Evolutionary conservation across 108 stramenopile genomes (phyloP).

Genomic region (Nitzschia palea): DNA sequence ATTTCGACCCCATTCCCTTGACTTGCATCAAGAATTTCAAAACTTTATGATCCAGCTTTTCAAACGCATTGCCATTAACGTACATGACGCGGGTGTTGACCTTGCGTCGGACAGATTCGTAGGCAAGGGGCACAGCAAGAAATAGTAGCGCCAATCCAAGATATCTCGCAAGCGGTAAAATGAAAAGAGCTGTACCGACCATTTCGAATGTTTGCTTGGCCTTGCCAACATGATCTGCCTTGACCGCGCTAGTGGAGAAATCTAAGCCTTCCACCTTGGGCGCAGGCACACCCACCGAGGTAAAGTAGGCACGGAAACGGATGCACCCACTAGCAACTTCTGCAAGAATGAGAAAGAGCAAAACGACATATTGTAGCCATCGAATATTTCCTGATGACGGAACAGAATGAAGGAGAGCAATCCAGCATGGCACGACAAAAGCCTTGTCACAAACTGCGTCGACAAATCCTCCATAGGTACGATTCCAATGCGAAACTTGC

Average conservation of each 20-base stretch:
- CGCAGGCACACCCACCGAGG: slow-evolving; percentile 35
- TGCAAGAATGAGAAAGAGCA: slow-evolving; percentile 43
- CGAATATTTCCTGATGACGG: slow-evolving; percentile 11
- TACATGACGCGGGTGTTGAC: slow-evolving; percentile 49
- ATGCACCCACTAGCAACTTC: slow-evolving; percentile 47
- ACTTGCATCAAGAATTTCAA: slow-evolving; percentile 57
- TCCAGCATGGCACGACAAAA: slow-evolving; percentile 60
- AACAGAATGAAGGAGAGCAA: slow-evolving; percentile 34
- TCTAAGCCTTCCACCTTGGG: slow-evolving; percentile 48
- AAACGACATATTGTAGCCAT: slow-evolving; percentile 36
- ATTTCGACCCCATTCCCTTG: slow-evolving; percentile 47
- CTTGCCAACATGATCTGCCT: slow-evolving; percentile 58
- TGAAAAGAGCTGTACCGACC: slow-evolving; percentile 52
- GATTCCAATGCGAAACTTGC: slow-evolving; percentile 24
- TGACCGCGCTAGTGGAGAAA: slow-evolving; percentile 53
- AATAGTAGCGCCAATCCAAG: slow-evolving; percentile 36
- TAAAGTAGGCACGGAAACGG: slow-evolving; percentile 48
- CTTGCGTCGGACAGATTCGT: slow-evolving; percentile 60
- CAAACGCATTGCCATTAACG: slow-evolving; percentile 17
- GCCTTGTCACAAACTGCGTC: slow-evolving; percentile 66
- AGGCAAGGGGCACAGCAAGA: slow-evolving; percentile 50
- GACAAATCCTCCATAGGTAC: slow-evolving; percentile 51
- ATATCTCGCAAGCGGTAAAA: slow-evolving; percentile 33
- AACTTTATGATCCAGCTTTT: slow-evolving; percentile 35
- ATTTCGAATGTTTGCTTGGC: slow-evolving; percentile 62